These are phyloP conservation scores for Eimeria necatrix DNA, from an alignment of 169 alveolate genomes.

Conservation along the genomic window DNA sequence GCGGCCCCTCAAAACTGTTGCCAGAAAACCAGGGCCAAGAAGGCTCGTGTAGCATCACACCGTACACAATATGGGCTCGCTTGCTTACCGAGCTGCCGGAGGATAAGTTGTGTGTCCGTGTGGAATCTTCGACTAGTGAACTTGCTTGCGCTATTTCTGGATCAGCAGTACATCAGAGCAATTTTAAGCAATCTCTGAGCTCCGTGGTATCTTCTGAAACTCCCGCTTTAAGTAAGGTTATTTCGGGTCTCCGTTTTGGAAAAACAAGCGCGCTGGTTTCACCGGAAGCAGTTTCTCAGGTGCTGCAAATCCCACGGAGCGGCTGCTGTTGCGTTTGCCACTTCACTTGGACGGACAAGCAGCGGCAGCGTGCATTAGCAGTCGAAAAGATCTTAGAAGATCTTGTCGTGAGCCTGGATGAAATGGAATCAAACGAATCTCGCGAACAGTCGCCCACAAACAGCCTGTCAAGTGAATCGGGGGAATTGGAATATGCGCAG, in stretches of 20 bases:
- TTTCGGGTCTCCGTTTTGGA: not conserved
- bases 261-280: constrained; percentile 3
- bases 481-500: not conserved
- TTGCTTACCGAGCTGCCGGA: constrained; percentile 30
- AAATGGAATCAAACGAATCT: not conserved
- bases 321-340: constrained; percentile 53
- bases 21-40: not conserved
- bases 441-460: constrained; percentile 3
- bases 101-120: not conserved
- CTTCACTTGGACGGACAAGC: constrained; percentile 10
- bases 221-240: not conserved
- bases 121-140: not conserved
- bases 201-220: not conserved
- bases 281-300: not conserved
- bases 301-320: constrained; percentile 33
- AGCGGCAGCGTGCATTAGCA: constrained; percentile 31
- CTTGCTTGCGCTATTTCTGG: not conserved
- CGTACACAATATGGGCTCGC: constrained; percentile 52
- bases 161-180: not conserved
- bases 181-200: too few relatives aligned
- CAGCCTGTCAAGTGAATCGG: constrained; percentile 3
- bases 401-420: not conserved
- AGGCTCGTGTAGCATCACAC: not conserved
- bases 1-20: not conserved
- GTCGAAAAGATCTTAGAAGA: not conserved